Base-by-base conservation (phyloP, 2,329 filamentous ascomycete species). In the Colletotrichum sp. region DNA sequence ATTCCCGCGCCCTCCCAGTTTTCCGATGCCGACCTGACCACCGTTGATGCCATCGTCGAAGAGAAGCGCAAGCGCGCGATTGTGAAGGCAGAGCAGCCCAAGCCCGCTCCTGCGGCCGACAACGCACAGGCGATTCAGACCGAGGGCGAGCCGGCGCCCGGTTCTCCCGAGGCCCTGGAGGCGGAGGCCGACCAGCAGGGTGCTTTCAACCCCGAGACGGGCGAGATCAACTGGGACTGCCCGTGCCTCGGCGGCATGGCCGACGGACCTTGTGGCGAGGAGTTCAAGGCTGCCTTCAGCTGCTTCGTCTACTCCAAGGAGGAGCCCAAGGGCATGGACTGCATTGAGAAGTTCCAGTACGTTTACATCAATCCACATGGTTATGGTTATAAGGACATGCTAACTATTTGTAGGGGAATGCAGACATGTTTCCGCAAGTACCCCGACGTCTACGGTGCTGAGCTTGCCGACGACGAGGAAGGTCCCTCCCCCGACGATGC, bases 201-300 rank as follows among this genome's bases (percentile, higher is more conserved):
- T 72, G 97, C 97, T 1, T 99, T 99, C 88, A 98, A 99, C 86
- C 96, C 96, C 4, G 97, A 99, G 88, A 99, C 97, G 12, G 97
- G 97, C 80, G 97, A 99, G 90, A 99, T 99, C 87, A 99, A 99
- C 90, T 99, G 97, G 97, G 97, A 99, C 84, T 99, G 97, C 86
- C 97, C 97, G 18, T 99, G 97, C 85, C 88, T 99, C 39, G 97
- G 97, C 65, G 97, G 97, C 69, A 99, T 99, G 97, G 97, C 97
- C 9, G 88, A 98, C 83, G 97, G 97, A 0, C 97, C 97, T 70
- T 99, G 97, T 84, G 97, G 97, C 64, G 95, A 98, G 84, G 93
- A 99, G 82, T 99, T 99, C 91, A 96, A 94, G 88, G 93, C 93
- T 28, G 97, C 97, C 0, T 99, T 99, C 82, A 98, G 96, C 91